Conservation (phyloP, 2,329 filamentous ascomycete species). For the Fusarium nelsonii region DNA sequence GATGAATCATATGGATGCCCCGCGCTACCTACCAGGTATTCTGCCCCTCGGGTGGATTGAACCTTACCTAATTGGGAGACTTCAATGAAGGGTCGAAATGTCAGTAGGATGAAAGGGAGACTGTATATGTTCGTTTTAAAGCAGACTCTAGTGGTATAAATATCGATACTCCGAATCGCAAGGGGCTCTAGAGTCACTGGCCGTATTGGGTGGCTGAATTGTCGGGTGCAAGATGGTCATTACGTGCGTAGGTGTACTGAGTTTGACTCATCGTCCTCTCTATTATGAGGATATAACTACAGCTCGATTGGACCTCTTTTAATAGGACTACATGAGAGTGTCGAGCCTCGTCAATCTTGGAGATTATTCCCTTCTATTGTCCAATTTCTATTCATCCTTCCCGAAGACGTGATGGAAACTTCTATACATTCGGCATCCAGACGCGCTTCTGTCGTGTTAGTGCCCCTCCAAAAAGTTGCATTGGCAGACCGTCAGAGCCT, state of each 20-base stretch:
- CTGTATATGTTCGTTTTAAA: not conserved
- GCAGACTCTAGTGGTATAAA: not conserved
- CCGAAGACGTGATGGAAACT: not conserved
- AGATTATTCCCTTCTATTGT: too few relatives aligned
- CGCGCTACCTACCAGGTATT: conserved; percentile 1
- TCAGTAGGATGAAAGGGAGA: not conserved
- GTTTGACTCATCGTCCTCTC: not conserved
- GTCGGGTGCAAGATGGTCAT: not conserved
- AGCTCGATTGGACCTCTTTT: not conserved
- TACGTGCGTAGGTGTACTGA: not conserved
- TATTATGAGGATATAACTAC: not conserved
- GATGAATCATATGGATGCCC: conserved; percentile 11
- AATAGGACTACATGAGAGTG: not conserved
- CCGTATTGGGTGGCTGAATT: not conserved
- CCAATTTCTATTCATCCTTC: not conserved
- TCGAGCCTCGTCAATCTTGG: not conserved
- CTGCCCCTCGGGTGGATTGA: conserved; percentile 7
- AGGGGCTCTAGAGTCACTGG: not conserved
- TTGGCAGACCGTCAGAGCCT: conserved; percentile 9
- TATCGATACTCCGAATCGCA: not conserved
- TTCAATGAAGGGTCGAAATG: not conserved
- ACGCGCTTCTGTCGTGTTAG: conserved; percentile 1
- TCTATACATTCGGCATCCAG: not conserved
- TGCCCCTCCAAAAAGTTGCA: conserved; percentile 22
- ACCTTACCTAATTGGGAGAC: conserved; percentile 1